phyloP scores from a whole-genome alignment of 495 filamentous ascomycete genomes.

The Podospora sp. region DNA sequence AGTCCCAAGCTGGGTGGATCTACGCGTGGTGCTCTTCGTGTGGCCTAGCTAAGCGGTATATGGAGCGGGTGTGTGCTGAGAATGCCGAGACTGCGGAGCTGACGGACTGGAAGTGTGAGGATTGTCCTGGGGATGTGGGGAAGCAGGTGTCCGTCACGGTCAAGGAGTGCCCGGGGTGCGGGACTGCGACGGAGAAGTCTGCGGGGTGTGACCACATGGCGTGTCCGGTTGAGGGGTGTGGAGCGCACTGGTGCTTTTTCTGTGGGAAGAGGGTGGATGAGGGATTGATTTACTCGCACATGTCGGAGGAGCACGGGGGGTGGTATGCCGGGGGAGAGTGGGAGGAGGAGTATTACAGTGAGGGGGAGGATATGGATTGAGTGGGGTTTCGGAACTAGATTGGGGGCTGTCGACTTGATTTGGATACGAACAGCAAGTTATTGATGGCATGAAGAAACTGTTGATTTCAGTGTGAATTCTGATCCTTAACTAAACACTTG shows the following conservation, averaged over 20 bases:
- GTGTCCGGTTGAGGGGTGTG: background rate
- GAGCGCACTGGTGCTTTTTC: background rate
- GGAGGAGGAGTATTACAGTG: background rate
- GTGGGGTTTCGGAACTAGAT: too few relatives aligned
- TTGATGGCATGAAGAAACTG: too few relatives aligned
- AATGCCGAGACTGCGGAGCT: background rate
- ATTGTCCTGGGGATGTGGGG: background rate
- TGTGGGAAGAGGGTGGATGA: slow-evolving; percentile 2
- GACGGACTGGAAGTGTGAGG: slow-evolving; percentile 9
- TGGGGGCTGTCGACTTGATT: too few relatives aligned
- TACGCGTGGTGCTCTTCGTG: slow-evolving; percentile 47
- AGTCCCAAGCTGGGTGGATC: slow-evolving; percentile 40
- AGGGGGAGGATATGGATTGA: background rate
- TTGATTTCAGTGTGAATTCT: too few relatives aligned
- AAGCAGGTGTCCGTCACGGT: background rate
- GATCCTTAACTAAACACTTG: too few relatives aligned
- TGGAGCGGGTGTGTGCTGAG: slow-evolving; percentile 17
- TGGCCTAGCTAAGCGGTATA: slow-evolving; percentile 35
- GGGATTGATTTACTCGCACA: background rate
- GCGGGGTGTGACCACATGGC: slow-evolving; percentile 1
- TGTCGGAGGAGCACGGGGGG: slow-evolving; percentile 4
- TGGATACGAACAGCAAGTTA: too few relatives aligned
- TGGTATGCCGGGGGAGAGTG: slow-evolving; percentile 4
- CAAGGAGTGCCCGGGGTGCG: slow-evolving; percentile 9
- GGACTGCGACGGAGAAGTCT: background rate